Evolutionary conservation across 2,329 filamentous ascomycete species (phyloP).

Genomic region (Peltaster fructicola): DNA sequence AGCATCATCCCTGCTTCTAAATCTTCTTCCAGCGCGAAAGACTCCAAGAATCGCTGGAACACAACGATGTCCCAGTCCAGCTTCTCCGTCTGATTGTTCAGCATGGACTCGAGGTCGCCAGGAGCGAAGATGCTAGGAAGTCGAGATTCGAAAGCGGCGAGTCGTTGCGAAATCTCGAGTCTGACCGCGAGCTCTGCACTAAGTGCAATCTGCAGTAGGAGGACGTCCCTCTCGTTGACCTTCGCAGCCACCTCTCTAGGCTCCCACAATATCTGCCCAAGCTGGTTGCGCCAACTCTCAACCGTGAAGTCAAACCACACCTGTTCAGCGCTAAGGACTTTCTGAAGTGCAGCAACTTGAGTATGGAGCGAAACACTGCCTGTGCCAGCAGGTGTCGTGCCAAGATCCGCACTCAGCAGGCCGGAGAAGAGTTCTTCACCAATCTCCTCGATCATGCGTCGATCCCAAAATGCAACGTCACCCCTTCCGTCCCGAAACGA

Average conservation of each 20-base stretch:
- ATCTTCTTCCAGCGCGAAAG: too few relatives aligned
- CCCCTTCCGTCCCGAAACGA: conserved; percentile 1
- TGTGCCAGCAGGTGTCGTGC: conserved; percentile 5
- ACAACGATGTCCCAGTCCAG: conserved; percentile 39
- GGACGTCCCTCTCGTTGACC: conserved; percentile 31
- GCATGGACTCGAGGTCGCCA: conserved; percentile 28
- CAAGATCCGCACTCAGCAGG: conserved; percentile 10
- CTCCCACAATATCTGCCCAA: conserved; percentile 28
- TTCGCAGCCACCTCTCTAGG: conserved; percentile 13
- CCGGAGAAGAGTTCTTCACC: conserved; percentile 13
- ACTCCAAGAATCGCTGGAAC: conserved; percentile 34
- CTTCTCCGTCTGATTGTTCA: conserved; percentile 31
- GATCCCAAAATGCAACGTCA: conserved; percentile 2
- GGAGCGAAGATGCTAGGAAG: conserved; percentile 1
- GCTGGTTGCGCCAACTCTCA: conserved; percentile 27
- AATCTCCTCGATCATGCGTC: conserved; percentile 11
- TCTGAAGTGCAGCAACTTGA: conserved; percentile 28
- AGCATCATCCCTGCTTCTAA: too few relatives aligned
- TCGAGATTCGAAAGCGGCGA: conserved; percentile 3
- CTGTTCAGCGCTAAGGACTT: conserved; percentile 24
- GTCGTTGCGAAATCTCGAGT: conserved; percentile 28
- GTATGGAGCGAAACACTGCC: conserved; percentile 18
- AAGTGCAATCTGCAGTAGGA: conserved; percentile 37
- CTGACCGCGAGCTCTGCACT: conserved; percentile 37
- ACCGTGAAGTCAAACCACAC: conserved; percentile 32